Evolutionary conservation across 805 yeast genomes (phyloP).

Genomic region (Yamadazyma akitaensis): DNA sequence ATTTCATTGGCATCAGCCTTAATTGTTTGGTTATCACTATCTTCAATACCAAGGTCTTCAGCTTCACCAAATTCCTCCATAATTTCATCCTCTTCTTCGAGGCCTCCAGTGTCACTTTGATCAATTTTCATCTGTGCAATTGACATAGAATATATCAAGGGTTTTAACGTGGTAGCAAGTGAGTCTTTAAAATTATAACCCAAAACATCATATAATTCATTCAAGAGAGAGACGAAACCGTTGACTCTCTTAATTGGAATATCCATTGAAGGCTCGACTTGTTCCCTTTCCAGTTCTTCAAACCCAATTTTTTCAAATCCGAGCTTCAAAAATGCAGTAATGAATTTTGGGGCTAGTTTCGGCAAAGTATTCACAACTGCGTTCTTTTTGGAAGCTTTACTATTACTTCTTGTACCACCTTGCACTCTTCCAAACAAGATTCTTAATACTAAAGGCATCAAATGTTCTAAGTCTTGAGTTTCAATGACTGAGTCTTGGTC

Average conservation of each 20-base stretch:
- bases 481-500: conserved; percentile 53
- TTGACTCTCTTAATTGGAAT: conserved; percentile 45
- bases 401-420: conserved; percentile 60
- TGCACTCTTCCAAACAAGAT: conserved; percentile 87
- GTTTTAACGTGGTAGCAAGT: conserved; percentile 50
- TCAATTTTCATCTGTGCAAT: conserved; percentile 41
- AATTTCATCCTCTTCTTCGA: neutral
- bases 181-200: conserved; percentile 54
- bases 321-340: conserved; percentile 58
- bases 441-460: conserved; percentile 73
- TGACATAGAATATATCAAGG: conserved; percentile 54
- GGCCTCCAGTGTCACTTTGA: conserved; percentile 13
- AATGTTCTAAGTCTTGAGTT: conserved; percentile 50
- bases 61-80: conserved; percentile 14
- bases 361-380: conserved; percentile 67
- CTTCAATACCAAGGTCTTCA: conserved; percentile 13
- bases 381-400: conserved; percentile 66
- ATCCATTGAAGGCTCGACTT: conserved; percentile 21
- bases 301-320: conserved; percentile 55
- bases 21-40: neutral
- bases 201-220: conserved; percentile 53
- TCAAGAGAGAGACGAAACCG: conserved; percentile 64
- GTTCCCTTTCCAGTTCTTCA: conserved; percentile 19
- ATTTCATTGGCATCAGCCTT: conserved; percentile 10
- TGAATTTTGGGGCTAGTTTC: conserved; percentile 48